Evolutionary conservation across 805 yeast species (phyloP).

Genomic region (Wilhelminamyces savonicus): DNA sequence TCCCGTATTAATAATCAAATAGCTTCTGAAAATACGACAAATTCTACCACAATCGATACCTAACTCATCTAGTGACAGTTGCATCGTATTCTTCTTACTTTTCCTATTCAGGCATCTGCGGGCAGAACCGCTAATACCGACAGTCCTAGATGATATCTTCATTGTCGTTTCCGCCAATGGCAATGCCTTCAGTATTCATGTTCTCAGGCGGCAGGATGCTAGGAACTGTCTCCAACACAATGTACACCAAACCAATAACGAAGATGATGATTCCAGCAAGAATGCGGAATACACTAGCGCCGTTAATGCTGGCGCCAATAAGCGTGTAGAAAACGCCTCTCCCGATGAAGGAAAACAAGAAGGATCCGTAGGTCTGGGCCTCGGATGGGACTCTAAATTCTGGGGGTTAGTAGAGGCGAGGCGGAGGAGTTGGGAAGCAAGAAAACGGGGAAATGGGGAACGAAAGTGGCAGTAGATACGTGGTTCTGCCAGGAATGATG

Average conservation of each 20-base stretch:
- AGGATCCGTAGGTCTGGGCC: conserved; percentile 60
- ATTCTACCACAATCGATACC: too few species aligned
- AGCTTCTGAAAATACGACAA: too few species aligned
- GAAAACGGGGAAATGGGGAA: background rate
- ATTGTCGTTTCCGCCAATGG: conserved; percentile 31
- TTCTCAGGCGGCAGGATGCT: conserved; percentile 75
- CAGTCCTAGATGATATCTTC: conserved; percentile 34
- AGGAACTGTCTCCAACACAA: conserved; percentile 64
- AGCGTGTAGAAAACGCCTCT: conserved; percentile 52
- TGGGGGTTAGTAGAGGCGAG: conserved; percentile 10
- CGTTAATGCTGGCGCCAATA: conserved; percentile 31
- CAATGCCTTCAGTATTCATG: conserved; percentile 50
- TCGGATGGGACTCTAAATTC: conserved; percentile 54
- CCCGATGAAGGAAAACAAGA: conserved; percentile 66
- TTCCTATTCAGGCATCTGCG: too few species aligned
- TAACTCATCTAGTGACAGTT: too few species aligned
- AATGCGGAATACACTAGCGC: conserved; percentile 51
- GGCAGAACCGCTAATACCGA: too few species aligned
- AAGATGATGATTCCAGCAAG: conserved; percentile 56
- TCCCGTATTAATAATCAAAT: too few species aligned
- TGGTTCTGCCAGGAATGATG: too few species aligned
- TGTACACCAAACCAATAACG: conserved; percentile 52
- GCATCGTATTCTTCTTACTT: too few species aligned
- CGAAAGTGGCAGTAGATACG: background rate
- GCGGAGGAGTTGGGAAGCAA: background rate